phyloP scores from a whole-genome alignment of 164 flowering plant species.

The Magnolia officinalis region DNA sequence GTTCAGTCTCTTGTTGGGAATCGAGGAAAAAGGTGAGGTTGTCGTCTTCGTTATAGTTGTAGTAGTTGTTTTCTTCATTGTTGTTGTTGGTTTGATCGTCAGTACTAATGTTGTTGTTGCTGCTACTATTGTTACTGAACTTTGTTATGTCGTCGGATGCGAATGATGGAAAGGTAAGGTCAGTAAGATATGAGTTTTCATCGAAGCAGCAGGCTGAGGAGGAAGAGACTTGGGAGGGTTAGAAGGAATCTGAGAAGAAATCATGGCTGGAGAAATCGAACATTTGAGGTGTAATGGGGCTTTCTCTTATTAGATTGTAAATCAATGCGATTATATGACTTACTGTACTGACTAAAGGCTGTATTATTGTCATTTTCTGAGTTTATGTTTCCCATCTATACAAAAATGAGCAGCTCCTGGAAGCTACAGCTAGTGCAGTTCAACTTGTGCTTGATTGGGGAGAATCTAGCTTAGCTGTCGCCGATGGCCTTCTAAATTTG shows the following conservation, averaged over 20 bases:
- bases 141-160: constrained; percentile 23
- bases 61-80: constrained; percentile 33
- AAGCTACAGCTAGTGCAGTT: too few relatives aligned
- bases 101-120: background rate
- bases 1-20: constrained; percentile 49
- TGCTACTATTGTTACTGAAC: constrained; percentile 7
- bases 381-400: too few relatives aligned
- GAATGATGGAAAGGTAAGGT: constrained; percentile 26
- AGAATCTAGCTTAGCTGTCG: constrained; percentile 20
- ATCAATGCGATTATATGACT: too few relatives aligned
- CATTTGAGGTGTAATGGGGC: constrained; percentile 59
- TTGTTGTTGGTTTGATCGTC: constrained; percentile 8
- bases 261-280: constrained; percentile 66
- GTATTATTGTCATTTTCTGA: too few relatives aligned
- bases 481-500: constrained; percentile 78
- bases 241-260: constrained; percentile 54
- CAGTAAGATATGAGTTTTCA: constrained; percentile 46
- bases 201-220: constrained; percentile 54
- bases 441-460: too few relatives aligned
- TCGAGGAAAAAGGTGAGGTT: constrained; percentile 50
- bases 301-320: background rate
- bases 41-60: constrained; percentile 53
- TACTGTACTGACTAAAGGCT: too few relatives aligned
- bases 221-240: constrained; percentile 67
- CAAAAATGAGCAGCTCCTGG: too few relatives aligned